Evolutionary conservation across 805 yeast genomes (phyloP), one percentile per base, ranked within the genome.

Genomic region (Kodamaea kakaduensis): DNA sequence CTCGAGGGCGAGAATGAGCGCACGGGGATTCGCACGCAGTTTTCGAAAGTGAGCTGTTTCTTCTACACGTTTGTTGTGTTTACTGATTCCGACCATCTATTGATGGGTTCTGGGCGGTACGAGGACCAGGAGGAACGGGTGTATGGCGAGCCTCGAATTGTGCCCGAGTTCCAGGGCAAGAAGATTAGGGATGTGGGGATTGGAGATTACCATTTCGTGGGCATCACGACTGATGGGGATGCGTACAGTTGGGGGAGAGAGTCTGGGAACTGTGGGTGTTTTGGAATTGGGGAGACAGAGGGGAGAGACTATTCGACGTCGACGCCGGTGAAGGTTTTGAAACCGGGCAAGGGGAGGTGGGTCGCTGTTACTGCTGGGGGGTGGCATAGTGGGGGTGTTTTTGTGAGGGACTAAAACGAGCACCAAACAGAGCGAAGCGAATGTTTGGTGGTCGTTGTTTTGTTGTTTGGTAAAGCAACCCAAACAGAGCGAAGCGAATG

Each of bases 341-440:
- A 52, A 17, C 86, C 86, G 3, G 56, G 62, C 1, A 31, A 34
- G 5, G 75, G 75, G 3, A 58, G 60, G 20, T 77, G 81, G 50
- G 54, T 81, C 14, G 78, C 79, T 0, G 70, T 82, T 21, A 72
- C 84, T 1, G 86, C 89, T 5, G 80, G 78, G 10, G 94, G 93
- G 1, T 84, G 90, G 90, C 93, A 84, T 39, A 73, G 86, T 5
- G 77, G 80, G 28, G 88, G 87, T 1, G 61, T 84, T 8, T 36
- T 32, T 19, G 20, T 32, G 10, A n/a, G 28, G 12, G 29, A 26
- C 10, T 8, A n/a, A n/a, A n/a, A n/a, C n/a, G n/a, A n/a, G n/a
- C n/a, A n/a, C n/a, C n/a, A n/a, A n/a, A n/a, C n/a, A n/a, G n/a
- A n/a, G n/a, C n/a, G n/a, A n/a, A n/a, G n/a, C n/a, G n/a, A n/a